Conservation (phyloP, 805 yeast genomes). For the Teunomyces atbi region DNA sequence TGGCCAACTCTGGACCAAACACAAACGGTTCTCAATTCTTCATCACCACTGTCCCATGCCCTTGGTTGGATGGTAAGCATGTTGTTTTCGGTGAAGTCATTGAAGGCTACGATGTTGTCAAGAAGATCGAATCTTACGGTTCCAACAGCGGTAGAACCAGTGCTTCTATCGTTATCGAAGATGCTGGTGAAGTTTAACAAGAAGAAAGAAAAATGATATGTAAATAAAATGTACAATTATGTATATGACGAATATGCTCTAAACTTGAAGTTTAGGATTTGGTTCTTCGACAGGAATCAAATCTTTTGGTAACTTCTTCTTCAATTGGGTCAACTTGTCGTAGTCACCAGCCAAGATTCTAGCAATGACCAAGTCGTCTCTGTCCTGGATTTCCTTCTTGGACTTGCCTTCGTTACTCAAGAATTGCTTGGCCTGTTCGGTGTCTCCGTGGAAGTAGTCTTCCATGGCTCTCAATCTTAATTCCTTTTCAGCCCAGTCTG, state of each 20-base stretch:
- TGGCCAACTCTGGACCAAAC: constrained; percentile 94
- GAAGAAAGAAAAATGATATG: not conserved
- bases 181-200: constrained; percentile 22
- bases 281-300: constrained; percentile 25
- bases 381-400: constrained; percentile 55
- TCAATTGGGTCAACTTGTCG: constrained; percentile 63
- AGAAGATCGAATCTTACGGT: constrained; percentile 25
- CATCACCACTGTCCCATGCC: constrained; percentile 63
- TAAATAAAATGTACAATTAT: constrained; percentile 2
- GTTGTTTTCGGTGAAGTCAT: constrained; percentile 27
- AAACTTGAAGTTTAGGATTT: constrained; percentile 35
- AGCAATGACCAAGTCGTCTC: constrained; percentile 78
- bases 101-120: constrained; percentile 24
- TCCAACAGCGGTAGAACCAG: constrained; percentile 18
- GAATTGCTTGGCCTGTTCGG: constrained; percentile 52
- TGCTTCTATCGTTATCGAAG: constrained; percentile 23
- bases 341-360: constrained; percentile 82
- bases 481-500: constrained; percentile 84
- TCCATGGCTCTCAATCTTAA: constrained; percentile 73
- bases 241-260: constrained; percentile 9
- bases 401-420: constrained; percentile 52
- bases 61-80: constrained; percentile 29
- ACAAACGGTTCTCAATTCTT: constrained; percentile 91
- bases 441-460: constrained; percentile 54
- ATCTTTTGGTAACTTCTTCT: constrained; percentile 45